phyloP scores from a whole-genome alignment of 2,329 filamentous ascomycete species.

The Niveomyces coronatus region DNA sequence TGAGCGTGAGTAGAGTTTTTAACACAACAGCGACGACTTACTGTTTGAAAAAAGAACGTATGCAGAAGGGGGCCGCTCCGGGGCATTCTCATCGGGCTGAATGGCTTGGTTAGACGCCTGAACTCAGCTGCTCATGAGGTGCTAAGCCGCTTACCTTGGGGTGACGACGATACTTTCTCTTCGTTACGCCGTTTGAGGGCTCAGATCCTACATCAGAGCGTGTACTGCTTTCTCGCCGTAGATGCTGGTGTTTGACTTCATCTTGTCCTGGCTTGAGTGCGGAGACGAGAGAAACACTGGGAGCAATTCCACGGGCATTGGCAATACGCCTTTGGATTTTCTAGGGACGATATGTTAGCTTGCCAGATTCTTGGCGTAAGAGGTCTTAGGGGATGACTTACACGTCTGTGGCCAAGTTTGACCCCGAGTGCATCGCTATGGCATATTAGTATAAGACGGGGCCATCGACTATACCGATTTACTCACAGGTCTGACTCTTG shows the following conservation, averaged over 20 bases:
- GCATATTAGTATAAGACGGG: background rate
- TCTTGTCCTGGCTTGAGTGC: conserved; percentile 39
- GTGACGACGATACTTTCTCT: conserved; percentile 69
- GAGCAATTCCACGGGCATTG: conserved; percentile 54
- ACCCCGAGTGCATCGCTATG: conserved; percentile 61
- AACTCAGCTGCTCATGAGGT: background rate
- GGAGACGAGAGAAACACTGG: conserved; percentile 40
- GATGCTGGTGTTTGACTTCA: conserved; percentile 42
- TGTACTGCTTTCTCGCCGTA: conserved; percentile 34
- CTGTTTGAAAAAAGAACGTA: conserved; percentile 83
- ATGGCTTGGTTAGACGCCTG: conserved; percentile 2
- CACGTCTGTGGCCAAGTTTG: conserved; percentile 70
- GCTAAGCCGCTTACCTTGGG: conserved; percentile 48
- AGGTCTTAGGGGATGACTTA: conserved; percentile 31
- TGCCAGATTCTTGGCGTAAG: conserved; percentile 11
- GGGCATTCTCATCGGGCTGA: conserved; percentile 67
- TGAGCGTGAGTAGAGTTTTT: background rate
- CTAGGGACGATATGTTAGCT: conserved; percentile 37
- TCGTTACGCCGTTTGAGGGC: conserved; percentile 34
- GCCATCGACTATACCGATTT: background rate
- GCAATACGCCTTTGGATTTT: conserved; percentile 79
- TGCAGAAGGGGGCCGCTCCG: conserved; percentile 69
- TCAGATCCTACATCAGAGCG: conserved; percentile 38
- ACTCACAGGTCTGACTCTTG: conserved; percentile 73
- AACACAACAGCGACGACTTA: conserved; percentile 29